A percentile compares a stretch with the other conserved stretches of the same genome.
Evolutionary conservation across 495 filamentous ascomycete species (phyloP).

Genomic region (Talaromyces borbonicus): DNA sequence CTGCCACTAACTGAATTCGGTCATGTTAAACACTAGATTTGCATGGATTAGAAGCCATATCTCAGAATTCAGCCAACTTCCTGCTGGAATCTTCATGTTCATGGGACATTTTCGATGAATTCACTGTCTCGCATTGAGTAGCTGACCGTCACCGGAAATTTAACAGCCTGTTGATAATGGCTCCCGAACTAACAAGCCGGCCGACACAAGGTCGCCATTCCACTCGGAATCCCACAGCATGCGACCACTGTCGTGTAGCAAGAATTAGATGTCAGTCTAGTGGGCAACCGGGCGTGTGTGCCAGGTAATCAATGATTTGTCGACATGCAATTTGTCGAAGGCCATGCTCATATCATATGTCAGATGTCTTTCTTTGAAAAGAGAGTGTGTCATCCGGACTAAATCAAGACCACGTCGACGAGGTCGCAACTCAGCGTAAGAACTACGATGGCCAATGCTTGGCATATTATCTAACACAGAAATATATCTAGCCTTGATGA

Average conservation of each 20-base stretch:
- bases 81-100: too few relatives aligned
- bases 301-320: not conserved
- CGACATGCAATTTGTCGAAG: not conserved
- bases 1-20: not conserved
- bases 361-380: constrained; percentile 8
- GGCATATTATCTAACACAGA: not conserved
- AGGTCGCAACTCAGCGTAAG: constrained; percentile 4
- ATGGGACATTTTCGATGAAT: not conserved
- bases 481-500: constrained; percentile 1
- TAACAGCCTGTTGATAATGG: not conserved
- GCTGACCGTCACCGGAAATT: not conserved
- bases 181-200: not conserved
- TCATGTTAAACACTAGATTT: not conserved
- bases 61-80: too few relatives aligned
- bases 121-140: not conserved
- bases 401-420: constrained; percentile 4
- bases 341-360: not conserved
- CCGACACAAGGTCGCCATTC: not conserved
- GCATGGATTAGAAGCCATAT: not conserved
- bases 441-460: not conserved
- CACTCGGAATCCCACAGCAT: constrained; percentile 2
- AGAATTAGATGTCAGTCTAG: constrained; percentile 6
- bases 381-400: constrained; percentile 4
- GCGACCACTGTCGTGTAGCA: constrained; percentile 4
- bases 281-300: constrained; percentile 6